Base-by-base conservation (phyloP, 2,329 filamentous ascomycete genomes). In the Arachnomyces sp. region DNA sequence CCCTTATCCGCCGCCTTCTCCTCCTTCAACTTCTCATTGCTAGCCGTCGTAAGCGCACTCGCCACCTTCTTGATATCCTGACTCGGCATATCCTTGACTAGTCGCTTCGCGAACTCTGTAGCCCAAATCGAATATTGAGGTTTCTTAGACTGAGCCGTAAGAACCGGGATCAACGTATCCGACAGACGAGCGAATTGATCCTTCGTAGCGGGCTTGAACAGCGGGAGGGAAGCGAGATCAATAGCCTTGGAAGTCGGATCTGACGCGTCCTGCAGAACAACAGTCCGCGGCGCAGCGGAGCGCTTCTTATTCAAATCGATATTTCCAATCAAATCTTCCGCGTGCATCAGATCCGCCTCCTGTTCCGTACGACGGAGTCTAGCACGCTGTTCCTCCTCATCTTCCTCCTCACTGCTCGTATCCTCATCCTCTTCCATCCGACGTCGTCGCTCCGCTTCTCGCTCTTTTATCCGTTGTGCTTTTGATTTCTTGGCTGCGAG, bases 21-120 rank as follows among this genome's bases (percentile, higher is more conserved):
- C 65, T 95, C 89, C 73, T 88, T 93, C 83, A 96, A 83, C 76
- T 94, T 95, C 77, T 96, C 92, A 62, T 98, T 98, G 61, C 86
- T 78, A 42, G 95, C 75, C 4, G 88, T 83, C n/a, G 89, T 95
- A 56, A 98, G 68, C 4, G 78, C 76, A 63, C 85, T 93, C 9
- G 87, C 79, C 50, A 95, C 78, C 75, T 96, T 96, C 78, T 96
- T 95, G 68, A 96, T 89, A 69, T 96, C 88, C 42, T 92, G 83
- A 60, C 86, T 94, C 11, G 84, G 81, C 51, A 98, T 67, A 18
- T 95, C 89, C 67, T 88, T 89, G 54, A 82, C 78, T 33, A 96
- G 76, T 57, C 86, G 80, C 73, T 94, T 95, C 49, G 77, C 68
- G 57, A 98, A 92, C 57, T 96, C 92, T 63, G 90, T 85, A 42